A percentile compares a stretch with the other conserved stretches of the same genome.
phyloP scores from a whole-genome alignment of 108 stramenopile genomes.

The Stephanodiscus minutulus region DNA sequence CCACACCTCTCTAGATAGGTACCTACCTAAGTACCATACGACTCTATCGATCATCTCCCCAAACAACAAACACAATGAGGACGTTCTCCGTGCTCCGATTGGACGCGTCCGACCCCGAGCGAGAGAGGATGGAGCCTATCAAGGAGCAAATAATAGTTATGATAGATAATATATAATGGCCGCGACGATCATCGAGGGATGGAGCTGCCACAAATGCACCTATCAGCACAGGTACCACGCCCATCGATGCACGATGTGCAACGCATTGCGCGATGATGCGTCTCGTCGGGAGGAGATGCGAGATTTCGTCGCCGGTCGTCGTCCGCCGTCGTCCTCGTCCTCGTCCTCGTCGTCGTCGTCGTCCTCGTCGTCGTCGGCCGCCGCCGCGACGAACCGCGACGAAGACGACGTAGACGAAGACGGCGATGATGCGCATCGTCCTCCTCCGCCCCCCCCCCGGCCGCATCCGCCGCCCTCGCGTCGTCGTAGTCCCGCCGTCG shows the following conservation, averaged over 20 bases:
- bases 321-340: neutral
- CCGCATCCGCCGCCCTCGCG: no score
- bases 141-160: no score
- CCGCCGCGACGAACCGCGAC: neutral
- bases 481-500: neutral
- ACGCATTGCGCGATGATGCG: constrained; percentile 51
- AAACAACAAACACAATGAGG: no score
- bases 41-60: no score
- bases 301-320: constrained; percentile 54
- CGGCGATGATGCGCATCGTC: neutral
- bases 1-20: no score
- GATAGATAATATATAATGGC: no score
- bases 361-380: constrained; percentile 7
- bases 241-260: constrained; percentile 82
- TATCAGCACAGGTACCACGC: constrained; percentile 57
- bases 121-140: no score
- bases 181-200: constrained; percentile 45
- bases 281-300: constrained; percentile 67
- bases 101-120: no score
- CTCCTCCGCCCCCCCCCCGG: no score
- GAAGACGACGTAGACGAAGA: neutral
- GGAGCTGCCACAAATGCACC: constrained; percentile 69
- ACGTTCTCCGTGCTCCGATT: no score
- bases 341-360: neutral
- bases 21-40: no score